Evolutionary conservation across 2,329 filamentous ascomycete genomes (phyloP).

Genomic region (Hypoxylon sp.): DNA sequence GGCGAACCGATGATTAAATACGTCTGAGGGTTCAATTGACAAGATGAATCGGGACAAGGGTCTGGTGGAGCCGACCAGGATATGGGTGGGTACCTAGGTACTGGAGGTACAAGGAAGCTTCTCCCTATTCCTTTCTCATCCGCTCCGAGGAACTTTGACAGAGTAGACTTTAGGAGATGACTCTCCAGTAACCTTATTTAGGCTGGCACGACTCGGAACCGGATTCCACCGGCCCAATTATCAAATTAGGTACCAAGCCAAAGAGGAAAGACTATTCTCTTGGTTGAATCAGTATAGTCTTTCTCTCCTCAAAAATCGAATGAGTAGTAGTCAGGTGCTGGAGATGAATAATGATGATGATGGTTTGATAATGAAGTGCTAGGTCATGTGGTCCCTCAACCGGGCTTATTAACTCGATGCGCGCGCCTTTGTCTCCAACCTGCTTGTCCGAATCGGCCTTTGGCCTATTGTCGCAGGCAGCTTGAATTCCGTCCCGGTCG

Average conservation of each 20-base stretch:
- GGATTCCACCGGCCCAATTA: conserved; percentile 35
- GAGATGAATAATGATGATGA: conserved; percentile 31
- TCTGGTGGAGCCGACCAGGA: conserved; percentile 22
- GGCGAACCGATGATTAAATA: conserved; percentile 39
- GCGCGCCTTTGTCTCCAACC: conserved; percentile 33
- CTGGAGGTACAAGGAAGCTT: conserved; percentile 30
- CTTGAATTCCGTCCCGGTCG: conserved; percentile 11
- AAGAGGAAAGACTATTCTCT: conserved; percentile 28
- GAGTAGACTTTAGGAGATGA: conserved; percentile 29
- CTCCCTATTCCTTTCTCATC: conserved; percentile 22
- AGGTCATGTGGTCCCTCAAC: conserved; percentile 36
- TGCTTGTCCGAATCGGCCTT: conserved; percentile 28
- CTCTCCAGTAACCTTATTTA: conserved; percentile 35
- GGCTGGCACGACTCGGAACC: conserved; percentile 33
- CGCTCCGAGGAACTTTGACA: conserved; percentile 27
- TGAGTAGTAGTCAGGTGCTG: conserved; percentile 41
- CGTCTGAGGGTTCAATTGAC: conserved; percentile 32
- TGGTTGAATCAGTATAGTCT: conserved; percentile 21
- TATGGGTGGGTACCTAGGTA: conserved; percentile 33
- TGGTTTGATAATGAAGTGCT: conserved; percentile 43
- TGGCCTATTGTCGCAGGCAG: conserved; percentile 5
- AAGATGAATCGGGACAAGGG: conserved; percentile 16
- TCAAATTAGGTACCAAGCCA: conserved; percentile 12
- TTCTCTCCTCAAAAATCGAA: conserved; percentile 31
- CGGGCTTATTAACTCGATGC: conserved; percentile 22